Conservation (phyloP, 2,329 filamentous ascomycete genomes). For the Canariomyces notabilis region DNA sequence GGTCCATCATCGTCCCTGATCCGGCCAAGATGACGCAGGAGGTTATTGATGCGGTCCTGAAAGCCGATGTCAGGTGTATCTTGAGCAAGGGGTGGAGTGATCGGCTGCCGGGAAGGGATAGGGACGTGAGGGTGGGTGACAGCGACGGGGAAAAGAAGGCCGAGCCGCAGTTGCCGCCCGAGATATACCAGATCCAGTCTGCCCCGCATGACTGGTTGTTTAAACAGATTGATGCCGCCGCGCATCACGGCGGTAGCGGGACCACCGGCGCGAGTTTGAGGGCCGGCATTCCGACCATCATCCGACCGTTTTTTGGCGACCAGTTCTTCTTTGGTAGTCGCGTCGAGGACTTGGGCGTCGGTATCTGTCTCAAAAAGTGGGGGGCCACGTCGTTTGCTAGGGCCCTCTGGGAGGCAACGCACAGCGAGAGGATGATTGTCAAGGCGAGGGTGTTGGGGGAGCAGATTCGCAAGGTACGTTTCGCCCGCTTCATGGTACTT, state of each 20-base stretch:
- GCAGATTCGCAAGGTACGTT: constrained; percentile 74
- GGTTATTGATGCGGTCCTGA: constrained; percentile 86
- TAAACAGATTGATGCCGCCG: constrained; percentile 84
- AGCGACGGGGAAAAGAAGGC: constrained; percentile 47
- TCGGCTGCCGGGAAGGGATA: constrained; percentile 42
- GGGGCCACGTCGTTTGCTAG: constrained; percentile 80
- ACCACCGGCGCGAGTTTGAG: constrained; percentile 91
- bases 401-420: constrained; percentile 85
- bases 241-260: constrained; percentile 90
- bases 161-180: constrained; percentile 66
- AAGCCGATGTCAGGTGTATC: constrained; percentile 90
- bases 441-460: constrained; percentile 80
- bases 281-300: constrained; percentile 87
- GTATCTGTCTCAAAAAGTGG: constrained; percentile 82
- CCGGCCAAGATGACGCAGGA: constrained; percentile 83
- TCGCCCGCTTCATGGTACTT: constrained; percentile 21
- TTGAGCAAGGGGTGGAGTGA: constrained; percentile 97
- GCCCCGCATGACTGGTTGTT: constrained; percentile 98
- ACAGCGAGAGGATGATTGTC: constrained; percentile 84
- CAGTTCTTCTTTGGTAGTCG: constrained; percentile 92
- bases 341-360: constrained; percentile 89
- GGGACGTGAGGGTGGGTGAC: constrained; percentile 46
- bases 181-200: constrained; percentile 83
- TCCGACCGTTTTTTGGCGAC: constrained; percentile 96
- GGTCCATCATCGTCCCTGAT: constrained; percentile 90